phyloP scores from a whole-genome alignment of 2,329 filamentous ascomycete species.

The Penicillium paneum region DNA sequence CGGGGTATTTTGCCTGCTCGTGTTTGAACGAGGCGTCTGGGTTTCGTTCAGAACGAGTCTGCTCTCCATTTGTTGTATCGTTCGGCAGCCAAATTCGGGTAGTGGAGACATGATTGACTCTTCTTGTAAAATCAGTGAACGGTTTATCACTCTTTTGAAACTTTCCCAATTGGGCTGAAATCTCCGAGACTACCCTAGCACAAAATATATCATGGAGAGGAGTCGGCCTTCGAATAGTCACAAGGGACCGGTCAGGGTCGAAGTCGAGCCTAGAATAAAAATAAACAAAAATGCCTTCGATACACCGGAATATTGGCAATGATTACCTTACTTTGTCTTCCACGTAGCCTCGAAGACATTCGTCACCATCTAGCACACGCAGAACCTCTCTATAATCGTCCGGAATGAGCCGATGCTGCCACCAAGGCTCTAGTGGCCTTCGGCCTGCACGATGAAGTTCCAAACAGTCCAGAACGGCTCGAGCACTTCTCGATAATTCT shows the following conservation, averaged over 20 bases:
- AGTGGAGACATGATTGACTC: neutral
- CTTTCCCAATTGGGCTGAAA: neutral
- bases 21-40: constrained; percentile 1
- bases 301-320: neutral
- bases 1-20: neutral
- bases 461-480: constrained; percentile 9
- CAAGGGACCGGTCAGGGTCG: constrained; percentile 3
- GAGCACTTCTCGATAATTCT: constrained; percentile 7
- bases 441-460: constrained; percentile 2
- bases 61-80: neutral
- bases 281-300: neutral
- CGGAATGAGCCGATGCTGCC: neutral
- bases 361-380: neutral
- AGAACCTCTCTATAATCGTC: constrained; percentile 1
- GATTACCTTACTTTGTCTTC: constrained; percentile 9
- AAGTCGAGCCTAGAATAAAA: constrained; percentile 7
- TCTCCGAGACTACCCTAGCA: neutral
- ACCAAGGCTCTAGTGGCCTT: constrained; percentile 7
- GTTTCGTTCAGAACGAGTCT: neutral
- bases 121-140: constrained; percentile 1
- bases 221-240: constrained; percentile 9
- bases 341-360: constrained; percentile 3
- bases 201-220: constrained; percentile 1
- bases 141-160: neutral
- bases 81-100: neutral